These are phyloP conservation scores for Penicillium sp. DNA, from an alignment of 2,329 filamentous ascomycete genomes.

Conservation along the genomic window DNA sequence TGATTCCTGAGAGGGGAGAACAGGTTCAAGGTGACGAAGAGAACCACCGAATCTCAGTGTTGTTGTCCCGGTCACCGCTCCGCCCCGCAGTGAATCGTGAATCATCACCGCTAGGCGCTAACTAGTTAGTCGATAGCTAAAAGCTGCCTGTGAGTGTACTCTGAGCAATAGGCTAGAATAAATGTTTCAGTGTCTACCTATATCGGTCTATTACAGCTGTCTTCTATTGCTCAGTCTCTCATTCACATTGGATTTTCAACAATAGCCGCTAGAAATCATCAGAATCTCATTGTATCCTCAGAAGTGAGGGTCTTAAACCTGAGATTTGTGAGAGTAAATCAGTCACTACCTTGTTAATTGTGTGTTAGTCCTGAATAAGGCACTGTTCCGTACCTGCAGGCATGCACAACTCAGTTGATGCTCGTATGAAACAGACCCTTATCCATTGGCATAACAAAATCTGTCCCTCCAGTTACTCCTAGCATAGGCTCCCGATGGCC, in stretches of 20 bases:
- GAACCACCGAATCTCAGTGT: constrained; percentile 10
- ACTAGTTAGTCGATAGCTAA: neutral
- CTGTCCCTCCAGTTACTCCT: too few relatives aligned
- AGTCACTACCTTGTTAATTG: neutral
- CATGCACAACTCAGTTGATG: neutral
- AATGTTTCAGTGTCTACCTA: neutral
- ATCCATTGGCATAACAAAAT: too few relatives aligned
- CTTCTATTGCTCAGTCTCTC: neutral
- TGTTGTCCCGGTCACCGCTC: constrained; percentile 24
- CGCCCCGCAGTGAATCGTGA: constrained; percentile 19
- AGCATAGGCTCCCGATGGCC: too few relatives aligned
- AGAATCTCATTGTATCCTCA: neutral
- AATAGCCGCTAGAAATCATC: neutral
- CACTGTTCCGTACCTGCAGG: neutral
- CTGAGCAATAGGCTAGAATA: neutral
- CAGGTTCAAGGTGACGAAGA: constrained; percentile 5
- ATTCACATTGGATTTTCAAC: neutral
- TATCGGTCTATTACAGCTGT: neutral
- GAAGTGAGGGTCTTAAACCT: neutral
- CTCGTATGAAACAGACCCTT: neutral
- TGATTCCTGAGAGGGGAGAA: constrained; percentile 3
- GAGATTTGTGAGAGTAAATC: neutral
- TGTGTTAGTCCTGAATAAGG: too few relatives aligned
- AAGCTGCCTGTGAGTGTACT: neutral
- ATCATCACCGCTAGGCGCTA: too few relatives aligned